Conservation (phyloP, 345 rosid genomes). For the Salix koriyanagi region DNA sequence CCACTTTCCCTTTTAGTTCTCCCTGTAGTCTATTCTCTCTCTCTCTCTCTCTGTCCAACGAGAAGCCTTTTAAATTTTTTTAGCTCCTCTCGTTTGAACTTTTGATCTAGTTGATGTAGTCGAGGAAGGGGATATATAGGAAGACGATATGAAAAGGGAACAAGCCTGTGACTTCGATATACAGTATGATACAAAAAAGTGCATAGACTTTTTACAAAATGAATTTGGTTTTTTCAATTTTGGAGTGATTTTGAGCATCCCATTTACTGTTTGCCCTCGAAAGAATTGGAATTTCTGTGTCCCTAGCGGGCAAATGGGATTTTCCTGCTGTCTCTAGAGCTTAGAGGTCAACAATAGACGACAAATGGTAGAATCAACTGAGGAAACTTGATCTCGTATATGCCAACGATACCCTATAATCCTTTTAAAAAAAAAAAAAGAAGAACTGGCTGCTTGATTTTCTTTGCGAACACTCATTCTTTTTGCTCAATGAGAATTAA, state of each 20-base stretch:
- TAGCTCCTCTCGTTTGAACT: background rate
- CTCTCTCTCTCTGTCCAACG: background rate
- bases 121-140: background rate
- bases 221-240: background rate
- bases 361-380: conserved; percentile 14
- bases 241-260: conserved; percentile 3
- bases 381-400: too few species aligned
- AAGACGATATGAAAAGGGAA: background rate
- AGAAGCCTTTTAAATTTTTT: background rate
- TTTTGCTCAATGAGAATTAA: background rate
- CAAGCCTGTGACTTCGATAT: background rate
- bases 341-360: conserved; percentile 34
- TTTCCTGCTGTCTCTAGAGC: conserved; percentile 6
- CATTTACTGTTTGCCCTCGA: conserved; percentile 26
- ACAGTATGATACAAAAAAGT: background rate
- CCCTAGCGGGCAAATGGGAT: conserved; percentile 17
- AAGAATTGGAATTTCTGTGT: conserved; percentile 16
- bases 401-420: too few species aligned
- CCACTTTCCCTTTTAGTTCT: conserved; percentile 24
- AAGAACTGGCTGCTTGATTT: too few species aligned
- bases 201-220: background rate
- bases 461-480: background rate
- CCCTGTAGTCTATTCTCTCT: background rate
- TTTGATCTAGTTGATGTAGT: background rate
- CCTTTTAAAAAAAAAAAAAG: too few species aligned